Percentiles rank a stretch among this genome's conserved stretches.
Evolutionary conservation across 2,329 filamentous ascomycete species (phyloP).

Genomic region (Fusarium continuum): DNA sequence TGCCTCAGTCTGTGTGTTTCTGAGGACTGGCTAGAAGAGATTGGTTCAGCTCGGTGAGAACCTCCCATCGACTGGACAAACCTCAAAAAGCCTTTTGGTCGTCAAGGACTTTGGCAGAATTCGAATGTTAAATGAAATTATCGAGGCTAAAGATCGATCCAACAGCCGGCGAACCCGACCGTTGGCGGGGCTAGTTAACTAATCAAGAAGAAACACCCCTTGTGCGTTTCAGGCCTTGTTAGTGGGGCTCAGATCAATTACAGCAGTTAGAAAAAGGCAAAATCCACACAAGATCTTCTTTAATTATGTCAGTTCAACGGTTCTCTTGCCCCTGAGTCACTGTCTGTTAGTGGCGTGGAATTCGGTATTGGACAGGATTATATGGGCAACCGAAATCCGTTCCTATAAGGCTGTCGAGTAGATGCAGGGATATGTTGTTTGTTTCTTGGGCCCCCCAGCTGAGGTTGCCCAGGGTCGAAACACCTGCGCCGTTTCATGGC

Average conservation of each 20-base stretch:
- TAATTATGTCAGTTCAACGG: background rate
- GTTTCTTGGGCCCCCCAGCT: constrained; percentile 10
- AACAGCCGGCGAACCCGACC: background rate
- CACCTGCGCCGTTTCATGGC: constrained; percentile 29
- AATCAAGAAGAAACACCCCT: constrained; percentile 12
- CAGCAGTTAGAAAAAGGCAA: constrained; percentile 4
- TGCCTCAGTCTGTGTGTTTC: too few species aligned
- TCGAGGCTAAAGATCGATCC: background rate
- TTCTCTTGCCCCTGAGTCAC: constrained; percentile 1
- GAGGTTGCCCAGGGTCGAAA: constrained; percentile 33
- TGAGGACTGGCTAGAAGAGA: too few species aligned
- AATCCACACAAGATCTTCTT: constrained; percentile 15
- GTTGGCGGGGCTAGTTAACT: constrained; percentile 1
- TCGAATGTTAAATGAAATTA: background rate
- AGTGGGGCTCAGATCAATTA: constrained; percentile 4
- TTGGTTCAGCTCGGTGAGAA: background rate
- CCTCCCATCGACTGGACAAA: background rate
- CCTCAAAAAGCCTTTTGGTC: background rate
- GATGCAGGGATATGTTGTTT: constrained; percentile 8
- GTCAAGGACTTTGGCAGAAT: too few species aligned
- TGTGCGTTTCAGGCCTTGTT: constrained; percentile 26
- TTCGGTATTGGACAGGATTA: background rate
- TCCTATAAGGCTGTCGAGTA: too few species aligned
- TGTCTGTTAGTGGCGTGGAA: background rate
- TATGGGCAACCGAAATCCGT: background rate